These are phyloP conservation scores for Hansenula anomala DNA, from an alignment of 1,139 yeast genomes.

Conservation along the genomic window DNA sequence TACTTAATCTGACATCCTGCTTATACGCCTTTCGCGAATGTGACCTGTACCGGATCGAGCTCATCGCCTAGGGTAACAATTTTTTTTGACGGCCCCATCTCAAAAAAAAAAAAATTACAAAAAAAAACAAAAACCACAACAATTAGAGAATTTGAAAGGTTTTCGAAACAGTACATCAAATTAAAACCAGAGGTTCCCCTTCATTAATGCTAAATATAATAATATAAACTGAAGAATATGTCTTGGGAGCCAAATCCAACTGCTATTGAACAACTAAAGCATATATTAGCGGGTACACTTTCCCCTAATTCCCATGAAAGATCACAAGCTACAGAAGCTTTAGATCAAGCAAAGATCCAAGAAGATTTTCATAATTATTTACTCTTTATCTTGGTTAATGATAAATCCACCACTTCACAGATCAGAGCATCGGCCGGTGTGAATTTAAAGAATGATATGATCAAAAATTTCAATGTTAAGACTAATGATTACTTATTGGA, in stretches of 20 bases:
- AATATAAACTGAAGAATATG: neutral
- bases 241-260: slow-evolving; percentile 61
- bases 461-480: slow-evolving; percentile 30
- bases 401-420: slow-evolving; percentile 40
- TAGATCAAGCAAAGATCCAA: slow-evolving; percentile 61
- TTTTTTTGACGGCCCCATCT: neutral
- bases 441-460: slow-evolving; percentile 68
- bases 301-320: slow-evolving; percentile 53
- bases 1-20: no score
- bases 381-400: slow-evolving; percentile 59
- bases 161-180: no score
- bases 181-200: no score
- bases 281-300: slow-evolving; percentile 61
- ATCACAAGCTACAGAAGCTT: slow-evolving; percentile 57
- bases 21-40: neutral
- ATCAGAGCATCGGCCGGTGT: slow-evolving; percentile 89
- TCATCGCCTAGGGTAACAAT: slow-evolving; percentile 1
- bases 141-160: no score
- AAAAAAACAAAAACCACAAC: no score
- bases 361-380: slow-evolving; percentile 80
- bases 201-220: no score
- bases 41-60: neutral
- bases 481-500: slow-evolving; percentile 45
- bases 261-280: slow-evolving; percentile 57
- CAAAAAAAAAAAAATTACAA: neutral